Base-by-base conservation (phyloP, 106 monocot species). In the Hemerocallis citrina region DNA sequence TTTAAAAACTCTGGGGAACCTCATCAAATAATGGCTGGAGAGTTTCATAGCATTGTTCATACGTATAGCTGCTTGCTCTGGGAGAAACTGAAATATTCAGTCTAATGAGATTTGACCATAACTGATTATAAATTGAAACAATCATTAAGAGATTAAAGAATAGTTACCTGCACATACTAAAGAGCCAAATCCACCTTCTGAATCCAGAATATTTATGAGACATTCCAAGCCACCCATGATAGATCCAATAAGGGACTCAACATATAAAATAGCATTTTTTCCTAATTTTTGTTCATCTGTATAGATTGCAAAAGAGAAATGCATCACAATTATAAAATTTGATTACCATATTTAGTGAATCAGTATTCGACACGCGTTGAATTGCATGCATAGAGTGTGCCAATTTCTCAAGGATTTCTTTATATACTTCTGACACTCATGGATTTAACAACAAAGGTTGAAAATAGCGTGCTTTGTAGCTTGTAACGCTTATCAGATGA, bases 191-290 rank as follows among this genome's bases (percentile, higher is more conserved):
- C 96, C 96, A 64, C 88, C 85, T 70, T 98, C 96, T 21, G 96
- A 87, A 62, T 98, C 96, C 15, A 98, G 75, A 64, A 98, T 98
- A 75, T 98, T 98, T 38, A 98, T 77, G 17, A 98, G 57, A 33
- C 96, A 91, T 85, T 98, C 96, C 51, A 98, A 69, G 21, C 96
- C 96, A 59, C 96, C 96, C 96, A 98, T 98, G 38, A 98, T 98
- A 39, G 91, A 92, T 52, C 92, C 96, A 77, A 98, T 85, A 15
- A 91, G 77, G 37, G 96, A 91, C 61, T 98, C 96, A 3, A 92
- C 96, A 80, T 98, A 98, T 47, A 85, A 72, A 46, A 98, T 82
- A 47, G 91, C 68, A 79, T 98, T 88, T 69, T 82, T 76, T 13
- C 96, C 84, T 29, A 98, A n/a, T n/a, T 87, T 75, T 88, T 91